Evolutionary conservation across 257 asterid genomes (phyloP).

Genomic region (Ballota nigra): DNA sequence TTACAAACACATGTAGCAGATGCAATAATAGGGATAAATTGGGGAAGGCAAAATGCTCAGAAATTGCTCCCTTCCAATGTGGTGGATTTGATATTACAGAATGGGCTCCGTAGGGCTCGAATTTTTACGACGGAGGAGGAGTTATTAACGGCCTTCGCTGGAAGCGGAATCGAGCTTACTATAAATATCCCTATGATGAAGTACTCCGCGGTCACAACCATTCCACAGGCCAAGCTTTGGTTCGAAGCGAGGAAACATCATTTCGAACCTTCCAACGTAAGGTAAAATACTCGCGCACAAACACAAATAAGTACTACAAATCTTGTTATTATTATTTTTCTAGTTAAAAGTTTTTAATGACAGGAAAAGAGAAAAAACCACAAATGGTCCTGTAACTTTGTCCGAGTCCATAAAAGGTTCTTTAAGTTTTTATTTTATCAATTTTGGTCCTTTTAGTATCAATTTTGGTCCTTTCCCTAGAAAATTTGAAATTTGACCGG

Average conservation of each 20-base stretch:
- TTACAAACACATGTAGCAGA: not conserved
- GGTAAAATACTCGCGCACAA: conserved; percentile 12
- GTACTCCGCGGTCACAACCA: not conserved
- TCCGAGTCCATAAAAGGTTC: too few relatives aligned
- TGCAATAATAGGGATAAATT: conserved; percentile 24
- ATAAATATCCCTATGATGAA: not conserved
- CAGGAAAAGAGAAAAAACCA: too few relatives aligned
- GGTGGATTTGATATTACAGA: conserved; percentile 39
- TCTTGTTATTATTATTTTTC: too few relatives aligned
- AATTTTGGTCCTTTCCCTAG: too few relatives aligned
- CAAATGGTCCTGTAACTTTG: too few relatives aligned
- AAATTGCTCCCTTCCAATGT: conserved; percentile 31
- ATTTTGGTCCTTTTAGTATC: too few relatives aligned
- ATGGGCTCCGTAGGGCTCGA: conserved; percentile 10
- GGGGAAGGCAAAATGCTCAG: conserved; percentile 28
- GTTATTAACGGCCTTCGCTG: conserved; percentile 18
- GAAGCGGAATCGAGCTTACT: conserved; percentile 25
- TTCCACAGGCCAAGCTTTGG: not conserved
- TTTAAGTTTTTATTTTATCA: too few relatives aligned
- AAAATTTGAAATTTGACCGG: too few relatives aligned
- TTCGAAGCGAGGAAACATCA: not conserved
- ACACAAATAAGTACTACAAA: too few relatives aligned
- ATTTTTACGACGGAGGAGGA: conserved; percentile 1
- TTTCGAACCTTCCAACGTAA: not conserved
- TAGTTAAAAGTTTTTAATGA: too few relatives aligned